Evolutionary conservation across 306 rosid genomes (phyloP), one percentile per base, ranked within the genome.

Genomic region (Lupinus albus): DNA sequence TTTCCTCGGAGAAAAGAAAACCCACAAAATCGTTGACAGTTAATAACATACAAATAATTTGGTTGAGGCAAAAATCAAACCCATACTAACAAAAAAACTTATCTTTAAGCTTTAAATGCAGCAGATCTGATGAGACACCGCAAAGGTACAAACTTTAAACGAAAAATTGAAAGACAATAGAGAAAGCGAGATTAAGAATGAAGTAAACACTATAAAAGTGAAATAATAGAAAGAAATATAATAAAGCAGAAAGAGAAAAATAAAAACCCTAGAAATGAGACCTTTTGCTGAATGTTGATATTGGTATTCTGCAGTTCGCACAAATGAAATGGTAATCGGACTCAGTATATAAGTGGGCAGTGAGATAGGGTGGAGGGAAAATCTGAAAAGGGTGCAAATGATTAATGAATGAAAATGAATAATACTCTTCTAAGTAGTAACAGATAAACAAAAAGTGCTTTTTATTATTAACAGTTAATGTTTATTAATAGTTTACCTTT

Each of bases 281-380:
- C 57, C 67, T 25, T 1, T 25, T 30, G 4, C 32, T 8, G 42
- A 25, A n/a, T 17, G 76, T 68, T 56, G 76, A 74, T 74, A 56
- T 13, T 9, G 14, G 61, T 35, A 8, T 4, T 39, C 4, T 15
- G 68, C 57, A 59, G 69, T 60, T 50, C 13, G 17, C 20, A 42
- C 51, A 3, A 73, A 61, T 4, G 72, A 47, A n/a, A 21, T 21
- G 32, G 46, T 1, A 41, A 41, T 6, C 11, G 30, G 30, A 4
- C 30, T 1, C 30, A 25, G 4, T 25, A 25, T 25, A 25, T 25
- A 25, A 52, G 12, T 52, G 18, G 45, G 11, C 12, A 44, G 79
- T 2, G 74, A 46, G 55, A 68, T 74, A 21, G 30, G 12, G 60
- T 71, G 82, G 90, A 84, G 84, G 92, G 86, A 79, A 84, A 64